Base-by-base conservation (phyloP, 164 flowering plant genomes). In the Vitis amurensis region DNA sequence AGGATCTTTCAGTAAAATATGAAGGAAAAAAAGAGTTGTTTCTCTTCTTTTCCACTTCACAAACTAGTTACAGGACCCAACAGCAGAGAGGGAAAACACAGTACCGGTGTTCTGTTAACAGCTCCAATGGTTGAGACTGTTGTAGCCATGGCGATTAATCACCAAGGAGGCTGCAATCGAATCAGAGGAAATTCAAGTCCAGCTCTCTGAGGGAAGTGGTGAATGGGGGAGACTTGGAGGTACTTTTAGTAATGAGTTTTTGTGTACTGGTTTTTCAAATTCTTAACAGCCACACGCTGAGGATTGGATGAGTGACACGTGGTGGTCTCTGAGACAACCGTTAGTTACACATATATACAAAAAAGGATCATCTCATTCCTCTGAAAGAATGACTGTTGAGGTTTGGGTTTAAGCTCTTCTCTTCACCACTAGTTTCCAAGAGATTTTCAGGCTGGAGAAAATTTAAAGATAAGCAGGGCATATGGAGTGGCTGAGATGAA, bases 241-340 rank as follows among this genome's bases (percentile, higher is more conserved):
- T 27, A 17, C n/a, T 8, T 15, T 1, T 30, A 16, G 37, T 31
- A 15, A 4, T 7, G 19, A 15, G 52, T 64, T 49, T 50, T 47
- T 66, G 76, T 74, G 78, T 79, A 58, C 67, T 50, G 62, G 66
- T 74, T 73, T 69, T 37, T 58, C 50, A 17, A 58, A 53, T 55
- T 69, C 66, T n/a, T 72, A 70, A 71, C 75, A 78, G 82, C 87
- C 85, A 84, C 83, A 82, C 74, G 82, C 50, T 74, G 2, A 50
- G 10, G 85, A 78, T 78, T 71, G 69, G 79, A 3, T 57, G 12
- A 9, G 47, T 14, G 78, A 68, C 84, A 79, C 83, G 71, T 75
- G 81, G 79, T 76, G 61, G 2, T 17, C 30, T 13, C 7, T 27
- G 0, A 55, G 27, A 19, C 14, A n/a, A 57, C 4, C 58, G 8